A percentile compares a stretch with the other conserved stretches of the same genome.
Evolutionary conservation across 306 rosid genomes (phyloP).

Genomic region (Clitoria ternatea): DNA sequence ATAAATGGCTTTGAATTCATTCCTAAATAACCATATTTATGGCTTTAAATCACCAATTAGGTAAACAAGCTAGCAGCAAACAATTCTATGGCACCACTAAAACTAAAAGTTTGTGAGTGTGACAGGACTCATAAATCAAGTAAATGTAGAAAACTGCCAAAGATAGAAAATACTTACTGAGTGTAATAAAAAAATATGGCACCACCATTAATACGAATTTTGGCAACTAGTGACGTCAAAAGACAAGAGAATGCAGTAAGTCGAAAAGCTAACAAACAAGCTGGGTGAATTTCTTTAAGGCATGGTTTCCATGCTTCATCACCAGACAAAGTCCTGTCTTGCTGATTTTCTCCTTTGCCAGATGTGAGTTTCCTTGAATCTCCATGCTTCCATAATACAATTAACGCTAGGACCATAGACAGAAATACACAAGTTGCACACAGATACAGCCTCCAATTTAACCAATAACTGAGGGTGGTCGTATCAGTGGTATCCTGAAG

Average conservation of each 20-base stretch:
- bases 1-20: background rate
- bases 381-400: slow-evolving; percentile 48
- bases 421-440: slow-evolving; percentile 54
- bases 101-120: background rate
- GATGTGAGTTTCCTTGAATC: slow-evolving; percentile 24
- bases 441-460: slow-evolving; percentile 63
- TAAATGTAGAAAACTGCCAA: background rate
- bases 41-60: background rate
- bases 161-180: slow-evolving; percentile 56
- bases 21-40: background rate
- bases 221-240: slow-evolving; percentile 43
- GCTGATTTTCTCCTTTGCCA: slow-evolving; percentile 39
- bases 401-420: slow-evolving; percentile 37
- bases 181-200: slow-evolving; percentile 57
- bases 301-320: slow-evolving; percentile 77
- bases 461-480: slow-evolving; percentile 64
- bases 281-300: slow-evolving; percentile 58
- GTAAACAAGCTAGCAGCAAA: background rate
- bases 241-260: slow-evolving; percentile 46
- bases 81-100: background rate
- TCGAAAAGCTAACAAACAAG: slow-evolving; percentile 60
- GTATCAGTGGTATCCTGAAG: slow-evolving; percentile 33
- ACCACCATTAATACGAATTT: slow-evolving; percentile 35
- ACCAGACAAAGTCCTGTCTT: slow-evolving; percentile 23
- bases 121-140: background rate